These are phyloP conservation scores for Sclerotinia glacialis DNA, from an alignment of 2,329 filamentous ascomycete species.

Conservation along the genomic window DNA sequence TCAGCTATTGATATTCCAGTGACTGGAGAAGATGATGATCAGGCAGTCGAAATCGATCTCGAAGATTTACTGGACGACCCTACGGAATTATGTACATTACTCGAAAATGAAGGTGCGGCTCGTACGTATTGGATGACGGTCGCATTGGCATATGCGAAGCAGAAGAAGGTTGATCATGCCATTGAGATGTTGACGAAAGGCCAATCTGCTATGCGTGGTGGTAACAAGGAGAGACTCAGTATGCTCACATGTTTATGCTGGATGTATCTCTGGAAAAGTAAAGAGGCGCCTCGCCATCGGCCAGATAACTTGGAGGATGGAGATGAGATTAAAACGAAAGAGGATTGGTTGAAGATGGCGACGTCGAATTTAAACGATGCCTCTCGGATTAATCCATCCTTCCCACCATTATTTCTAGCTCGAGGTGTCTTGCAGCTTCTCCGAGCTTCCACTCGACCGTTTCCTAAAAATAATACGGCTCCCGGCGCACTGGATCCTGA, in stretches of 20 bases:
- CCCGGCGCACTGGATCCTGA: constrained; percentile 66
- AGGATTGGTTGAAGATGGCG: constrained; percentile 86
- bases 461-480: constrained; percentile 52
- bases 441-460: constrained; percentile 78
- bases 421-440: constrained; percentile 86
- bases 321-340: constrained; percentile 78
- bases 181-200: constrained; percentile 70
- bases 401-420: constrained; percentile 85
- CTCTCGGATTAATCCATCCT: constrained; percentile 88
- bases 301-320: constrained; percentile 62
- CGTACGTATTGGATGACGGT: constrained; percentile 99
- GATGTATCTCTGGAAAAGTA: constrained; percentile 68
- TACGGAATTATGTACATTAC: constrained; percentile 88
- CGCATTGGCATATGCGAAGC: constrained; percentile 92
- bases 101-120: constrained; percentile 90
- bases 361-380: constrained; percentile 92
- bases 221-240: constrained; percentile 63
- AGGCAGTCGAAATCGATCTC: constrained; percentile 88
- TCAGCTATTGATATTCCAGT: constrained; percentile 65
- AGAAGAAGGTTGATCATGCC: constrained; percentile 84
- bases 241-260: constrained; percentile 67
- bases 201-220: constrained; percentile 56
- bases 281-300: constrained; percentile 63
- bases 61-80: constrained; percentile 89
- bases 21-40: constrained; percentile 60